Base-by-base conservation (phyloP, 75 land plant species). In the Selaginella tamariscina region DNA sequence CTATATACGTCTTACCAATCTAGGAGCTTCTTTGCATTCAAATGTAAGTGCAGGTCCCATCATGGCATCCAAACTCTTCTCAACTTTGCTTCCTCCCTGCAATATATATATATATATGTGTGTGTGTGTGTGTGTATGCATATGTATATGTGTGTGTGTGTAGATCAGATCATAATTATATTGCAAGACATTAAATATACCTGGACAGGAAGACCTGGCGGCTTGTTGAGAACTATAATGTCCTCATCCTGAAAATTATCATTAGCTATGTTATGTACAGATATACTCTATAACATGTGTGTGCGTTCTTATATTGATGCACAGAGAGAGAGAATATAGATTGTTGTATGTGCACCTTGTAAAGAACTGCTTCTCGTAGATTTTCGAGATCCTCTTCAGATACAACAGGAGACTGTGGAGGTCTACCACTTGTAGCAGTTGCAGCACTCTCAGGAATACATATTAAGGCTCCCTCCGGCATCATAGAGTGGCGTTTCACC, bases 141-240 rank as follows among this genome's bases (percentile, higher is more conserved):
- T n/a, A n/a, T n/a, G n/a, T n/a, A n/a, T n/a, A n/a, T n/a, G n/a
- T n/a, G n/a, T n/a, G n/a, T n/a, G n/a, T n/a, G n/a, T n/a, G n/a
- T n/a, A n/a, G n/a, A n/a, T n/a, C n/a, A 39, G 49, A 39, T 39
- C 49, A 39, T 39, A 5, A 39, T 39, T 39, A 39, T 39, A 39
- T 5, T 5, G 49, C 49, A 39, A 39, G 11, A 39, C 49, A 39
- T 5, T 39, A 39, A 39, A 15, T 74, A 65, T n/a, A 87, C 91
- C 85, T 91, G 96, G 29, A 88, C 92, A 28, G 96, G 84, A 79
- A 91, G 33, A 15, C 96, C 96, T 55, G 78, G 80, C 54, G 96
- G 96, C 69, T 91, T 91, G 60, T 91, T 91, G 56, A 91, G 23
- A 24, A 82, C 86, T 59, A 91, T 76, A 18, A 91, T 81, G 2